Percentiles rank a stretch among this genome's conserved stretches.
Conservation (phyloP, 345 rosid genomes). For the Bretschneidera sinensis region DNA sequence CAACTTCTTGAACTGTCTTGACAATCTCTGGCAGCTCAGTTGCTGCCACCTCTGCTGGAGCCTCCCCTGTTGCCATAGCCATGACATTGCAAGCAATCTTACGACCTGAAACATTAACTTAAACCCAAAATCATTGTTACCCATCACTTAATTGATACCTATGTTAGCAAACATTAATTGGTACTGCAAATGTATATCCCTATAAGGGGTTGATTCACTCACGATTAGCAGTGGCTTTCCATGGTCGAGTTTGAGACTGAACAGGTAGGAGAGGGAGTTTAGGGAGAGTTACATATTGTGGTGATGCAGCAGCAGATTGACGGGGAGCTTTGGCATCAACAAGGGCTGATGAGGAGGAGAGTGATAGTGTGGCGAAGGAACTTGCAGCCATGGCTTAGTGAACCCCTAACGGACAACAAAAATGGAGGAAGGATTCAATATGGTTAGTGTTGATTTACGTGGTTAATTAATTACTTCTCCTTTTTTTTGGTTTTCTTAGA, state of each 20-base stretch:
- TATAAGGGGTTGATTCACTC: constrained; percentile 13
- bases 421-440: constrained; percentile 8
- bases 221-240: constrained; percentile 62
- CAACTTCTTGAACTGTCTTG: constrained; percentile 64
- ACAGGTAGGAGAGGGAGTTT: constrained; percentile 63
- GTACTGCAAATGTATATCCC: no score
- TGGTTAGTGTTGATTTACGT: no score
- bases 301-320: constrained; percentile 38
- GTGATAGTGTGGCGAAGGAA: constrained; percentile 36
- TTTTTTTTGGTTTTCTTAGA: no score
- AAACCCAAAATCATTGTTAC: no score
- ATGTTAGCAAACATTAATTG: no score
- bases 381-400: constrained; percentile 37
- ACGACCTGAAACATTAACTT: constrained; percentile 42
- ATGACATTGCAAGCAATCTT: constrained; percentile 69
- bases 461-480: no score
- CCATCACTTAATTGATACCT: no score
- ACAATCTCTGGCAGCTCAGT: no score
- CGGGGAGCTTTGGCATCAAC: constrained; percentile 55
- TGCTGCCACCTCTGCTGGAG: no score
- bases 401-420: constrained; percentile 13
- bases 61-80: constrained; percentile 78
- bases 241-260: constrained; percentile 41
- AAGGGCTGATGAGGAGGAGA: constrained; percentile 46
- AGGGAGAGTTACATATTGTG: constrained; percentile 64